Evolutionary conservation across 2,329 filamentous ascomycete species (phyloP).

Genomic region (Fusarium solani-melongenae): DNA sequence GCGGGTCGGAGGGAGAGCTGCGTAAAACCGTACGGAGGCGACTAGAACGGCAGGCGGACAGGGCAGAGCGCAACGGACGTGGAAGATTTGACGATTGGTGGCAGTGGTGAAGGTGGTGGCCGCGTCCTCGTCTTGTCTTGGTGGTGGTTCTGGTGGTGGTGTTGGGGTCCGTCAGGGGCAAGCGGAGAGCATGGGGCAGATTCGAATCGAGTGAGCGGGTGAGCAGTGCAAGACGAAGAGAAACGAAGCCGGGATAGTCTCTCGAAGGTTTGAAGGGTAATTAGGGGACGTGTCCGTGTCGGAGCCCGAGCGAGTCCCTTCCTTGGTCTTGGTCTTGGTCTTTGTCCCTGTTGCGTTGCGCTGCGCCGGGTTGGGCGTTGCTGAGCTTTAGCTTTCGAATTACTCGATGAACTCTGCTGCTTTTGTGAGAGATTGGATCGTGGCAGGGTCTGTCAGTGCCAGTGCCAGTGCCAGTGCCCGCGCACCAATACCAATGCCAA

Average conservation of each 20-base stretch:
- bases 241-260: constrained; percentile 5
- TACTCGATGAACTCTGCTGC: constrained; percentile 14
- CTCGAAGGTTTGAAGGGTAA: constrained; percentile 13
- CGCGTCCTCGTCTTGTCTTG: constrained; percentile 6
- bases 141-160: constrained; percentile 14
- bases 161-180: constrained; percentile 20
- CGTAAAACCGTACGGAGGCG: constrained; percentile 17
- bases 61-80: constrained; percentile 13
- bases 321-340: background rate
- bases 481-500: background rate
- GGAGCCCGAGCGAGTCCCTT: constrained; percentile 15
- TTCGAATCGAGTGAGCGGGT: background rate
- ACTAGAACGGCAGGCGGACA: background rate
- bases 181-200: constrained; percentile 17
- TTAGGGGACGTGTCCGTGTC: constrained; percentile 26
- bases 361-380: constrained; percentile 8
- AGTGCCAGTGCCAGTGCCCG: constrained; percentile 1
- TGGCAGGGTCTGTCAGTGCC: constrained; percentile 15
- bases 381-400: constrained; percentile 24
- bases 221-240: background rate
- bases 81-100: constrained; percentile 36
- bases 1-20: constrained; percentile 1
- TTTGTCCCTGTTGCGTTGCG: constrained; percentile 21
- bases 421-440: constrained; percentile 5
- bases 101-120: constrained; percentile 21